phyloP scores from a whole-genome alignment of 345 rosid genomes.

The Citrus hindsii region DNA sequence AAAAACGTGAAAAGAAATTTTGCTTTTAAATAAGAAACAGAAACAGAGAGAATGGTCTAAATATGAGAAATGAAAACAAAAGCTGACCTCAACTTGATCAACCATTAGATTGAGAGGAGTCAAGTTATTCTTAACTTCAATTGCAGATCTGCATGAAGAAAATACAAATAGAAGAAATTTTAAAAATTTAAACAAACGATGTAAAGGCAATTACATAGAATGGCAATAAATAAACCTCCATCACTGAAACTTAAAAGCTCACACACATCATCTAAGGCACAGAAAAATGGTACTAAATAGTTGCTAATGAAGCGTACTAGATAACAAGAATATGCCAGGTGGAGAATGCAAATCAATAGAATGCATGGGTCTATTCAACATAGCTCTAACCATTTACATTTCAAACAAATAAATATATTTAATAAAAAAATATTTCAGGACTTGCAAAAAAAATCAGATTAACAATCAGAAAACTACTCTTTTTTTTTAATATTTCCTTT shows the following conservation, averaged over 20 bases:
- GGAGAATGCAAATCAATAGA: background rate
- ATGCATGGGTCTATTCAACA: background rate
- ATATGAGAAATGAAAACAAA: background rate
- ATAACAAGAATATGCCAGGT: background rate
- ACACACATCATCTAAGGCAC: background rate
- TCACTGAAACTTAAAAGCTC: background rate
- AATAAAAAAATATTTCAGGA: background rate
- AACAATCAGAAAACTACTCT: background rate
- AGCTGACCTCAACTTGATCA: slow-evolving; percentile 47
- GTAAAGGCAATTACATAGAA: background rate
- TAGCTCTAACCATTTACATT: background rate
- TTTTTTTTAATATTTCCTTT: background rate
- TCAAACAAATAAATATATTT: background rate
- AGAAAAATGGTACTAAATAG: background rate
- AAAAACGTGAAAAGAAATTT: background rate
- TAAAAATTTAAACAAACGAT: background rate
- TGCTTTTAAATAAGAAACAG: background rate
- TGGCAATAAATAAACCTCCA: background rate
- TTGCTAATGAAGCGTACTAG: background rate
- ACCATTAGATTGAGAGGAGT: slow-evolving; percentile 42
- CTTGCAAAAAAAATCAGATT: background rate
- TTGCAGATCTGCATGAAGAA: slow-evolving; percentile 32
- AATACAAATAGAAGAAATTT: background rate
- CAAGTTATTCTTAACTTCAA: slow-evolving; percentile 41
- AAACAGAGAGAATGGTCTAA: background rate